Evolutionary conservation across 2,329 filamentous ascomycete genomes (phyloP).

Genomic region (Colletotrichum lupini): DNA sequence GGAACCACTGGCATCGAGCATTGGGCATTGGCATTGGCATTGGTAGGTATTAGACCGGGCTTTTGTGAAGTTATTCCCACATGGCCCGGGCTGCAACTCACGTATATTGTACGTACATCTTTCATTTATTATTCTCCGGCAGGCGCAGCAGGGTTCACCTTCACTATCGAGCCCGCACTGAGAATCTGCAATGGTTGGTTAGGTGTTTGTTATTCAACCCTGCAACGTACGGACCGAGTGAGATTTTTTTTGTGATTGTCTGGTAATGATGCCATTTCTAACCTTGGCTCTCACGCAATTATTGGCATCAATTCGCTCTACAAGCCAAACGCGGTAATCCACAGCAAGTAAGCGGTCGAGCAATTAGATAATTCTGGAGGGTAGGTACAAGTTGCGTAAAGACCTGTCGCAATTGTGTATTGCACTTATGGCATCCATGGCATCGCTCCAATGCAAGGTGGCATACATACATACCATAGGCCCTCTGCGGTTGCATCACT

Average conservation of each 20-base stretch:
- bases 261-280: background rate
- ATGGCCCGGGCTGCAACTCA: background rate
- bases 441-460: background rate
- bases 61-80: conserved; percentile 24
- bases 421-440: background rate
- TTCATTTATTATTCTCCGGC: background rate
- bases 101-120: background rate
- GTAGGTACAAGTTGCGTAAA: background rate
- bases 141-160: background rate
- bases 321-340: background rate
- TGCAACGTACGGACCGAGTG: background rate
- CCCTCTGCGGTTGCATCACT: background rate
- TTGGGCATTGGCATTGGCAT: background rate
- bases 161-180: background rate
- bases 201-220: background rate
- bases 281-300: background rate
- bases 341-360: background rate
- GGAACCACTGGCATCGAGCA: background rate
- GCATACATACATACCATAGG: background rate
- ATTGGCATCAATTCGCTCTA: background rate
- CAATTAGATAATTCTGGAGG: background rate
- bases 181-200: background rate
- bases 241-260: background rate
- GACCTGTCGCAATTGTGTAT: background rate
- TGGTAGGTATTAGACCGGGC: background rate